Base-by-base conservation (phyloP, 306 rosid species). In the Arachis hypogaea region DNA sequence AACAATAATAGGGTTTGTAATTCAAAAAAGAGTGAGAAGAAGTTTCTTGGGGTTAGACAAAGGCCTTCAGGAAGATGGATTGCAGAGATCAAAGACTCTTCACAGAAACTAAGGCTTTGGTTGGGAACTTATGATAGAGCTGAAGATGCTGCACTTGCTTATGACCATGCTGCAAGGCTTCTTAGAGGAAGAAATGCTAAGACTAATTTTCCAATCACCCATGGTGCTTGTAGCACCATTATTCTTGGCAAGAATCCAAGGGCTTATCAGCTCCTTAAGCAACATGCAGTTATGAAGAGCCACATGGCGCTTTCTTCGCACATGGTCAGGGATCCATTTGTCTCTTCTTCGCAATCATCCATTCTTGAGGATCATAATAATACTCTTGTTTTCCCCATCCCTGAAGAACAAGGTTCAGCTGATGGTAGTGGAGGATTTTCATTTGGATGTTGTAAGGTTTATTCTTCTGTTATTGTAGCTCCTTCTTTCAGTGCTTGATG, bases 41-140 rank as follows among this genome's bases (percentile, higher is more conserved):
- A 85, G 82, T 93, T 79, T 65, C 80, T 90, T 7, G 98, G 98
- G 60, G 98, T 93, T 58, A 88, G 98, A 77, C 90, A 88, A 66
- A 87, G 98, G 73, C 98, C 94, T 14, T 92, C 98, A 69, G 98
- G 98, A 65, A 88, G 96, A 85, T 92, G 98, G 98, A 90, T 90
- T 38, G 96, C 98, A 9, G 98, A 92, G 81, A 92, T 92, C 75
- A 92, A 92, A 63, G 96, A 84, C 78, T 85, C 98, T 0, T 84
- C 95, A 3, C 97, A 87, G 86, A 93, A 93, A 78, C 86, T 93
- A 68, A 81, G 98, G 85, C 81, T 93, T 3, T 93, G 98, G 98
- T 72, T 93, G 5, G 98, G 98, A 58, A 93, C 98, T 72, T 93
- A 78, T 74, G 97, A 93, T 57, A 63, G 71, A 76, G 84, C 93